Base-by-base conservation (phyloP, 2,329 filamentous ascomycete species). In the Sarocladium strictum region DNA sequence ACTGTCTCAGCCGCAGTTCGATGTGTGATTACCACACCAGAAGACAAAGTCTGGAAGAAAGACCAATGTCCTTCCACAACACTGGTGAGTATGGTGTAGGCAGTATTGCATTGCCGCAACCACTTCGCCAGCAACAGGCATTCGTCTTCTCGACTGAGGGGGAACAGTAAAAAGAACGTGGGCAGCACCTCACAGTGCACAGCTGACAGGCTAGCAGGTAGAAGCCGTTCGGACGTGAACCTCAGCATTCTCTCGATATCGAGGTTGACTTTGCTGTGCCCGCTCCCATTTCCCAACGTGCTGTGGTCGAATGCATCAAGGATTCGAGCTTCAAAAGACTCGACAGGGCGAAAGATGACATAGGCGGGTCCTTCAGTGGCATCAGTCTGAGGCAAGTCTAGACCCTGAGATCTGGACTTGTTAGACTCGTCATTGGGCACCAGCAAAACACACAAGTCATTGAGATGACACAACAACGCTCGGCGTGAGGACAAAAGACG, bases 91-190 rank as follows among this genome's bases (percentile, higher is more conserved):
- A 83, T 66, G 17, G 66, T 69, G 58, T 73, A 77, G 2, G 67
- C 58, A 0, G 68, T 59, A 29, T 76, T 69, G 33, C 52, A 43
- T 26, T 59, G 60, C 5, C 65, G 67, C 10, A 83, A 61, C 77
- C 78, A 83, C 17, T 66, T 63, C 26, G 62, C 67, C 2, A 81
- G n/a, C 9, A 75, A 68, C 9, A 65, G 58, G 17, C 67, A 66
- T 35, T 71, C 69, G 11, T 66, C 54, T 7, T 59, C 55, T 26
- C 67, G 65, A 2, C 69, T 65, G 0, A 62, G 59, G 1, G 80
- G 78, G 51, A 82, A 82, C 2, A 75, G 66, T 1, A 84, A 62
- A 57, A 75, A 82, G 58, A 81, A 76, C 23, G 58, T 9, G 11
- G n/a, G 10, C 27, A 5, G 24, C 3, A 11, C 21, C 6, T 11